Base-by-base conservation (phyloP, 768 basidiomycete genomes). In the Sarcodon aspratus region DNA sequence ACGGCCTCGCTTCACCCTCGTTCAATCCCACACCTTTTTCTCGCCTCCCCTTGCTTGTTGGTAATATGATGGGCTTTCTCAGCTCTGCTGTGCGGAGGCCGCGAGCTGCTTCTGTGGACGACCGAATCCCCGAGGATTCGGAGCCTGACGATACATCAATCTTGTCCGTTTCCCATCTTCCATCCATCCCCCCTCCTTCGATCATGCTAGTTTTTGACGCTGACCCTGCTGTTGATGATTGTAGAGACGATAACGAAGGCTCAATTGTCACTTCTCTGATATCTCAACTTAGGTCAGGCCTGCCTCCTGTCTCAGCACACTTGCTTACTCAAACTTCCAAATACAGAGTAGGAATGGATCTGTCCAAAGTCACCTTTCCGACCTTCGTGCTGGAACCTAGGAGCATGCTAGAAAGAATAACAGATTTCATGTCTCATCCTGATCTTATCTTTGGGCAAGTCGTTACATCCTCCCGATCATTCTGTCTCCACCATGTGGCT, bases 361-460 rank as follows among this genome's bases (percentile, higher is more conserved):
- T 97, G 50, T 83, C 81, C 55, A 85, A 91, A 67, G 92, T 98
- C 52, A 92, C 91, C 12, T 87, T 92, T 64, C 91, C 90, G 36
- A 86, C 84, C 0, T 99, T 98, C 59, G 95, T 99, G 0, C 79
- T 99, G 50, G 95, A 99, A 68, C 96, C 96, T 6, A 73, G 96
- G 60, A 92, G 89, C 58, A 91, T 97, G 86, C 79, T 97, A 44
- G 96, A 99, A 70, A 82, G 96, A 55, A 95, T 99, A 59, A 98
- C 96, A 33, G 95, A 99, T 71, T 99, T 99, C 68, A 94, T 98
- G 85, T 85, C 92, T 49, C 96, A 98, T 67, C 93, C 96, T 32
- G 94, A 99, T 69, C 82, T 98, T 61, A 79, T 97, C 59, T 95
- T 95, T 68, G 89, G 90, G 91, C 80, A 66, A 66, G 86, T 72